Base-by-base conservation (phyloP, 129 eudicot species). In the Flaveria linearis region DNA sequence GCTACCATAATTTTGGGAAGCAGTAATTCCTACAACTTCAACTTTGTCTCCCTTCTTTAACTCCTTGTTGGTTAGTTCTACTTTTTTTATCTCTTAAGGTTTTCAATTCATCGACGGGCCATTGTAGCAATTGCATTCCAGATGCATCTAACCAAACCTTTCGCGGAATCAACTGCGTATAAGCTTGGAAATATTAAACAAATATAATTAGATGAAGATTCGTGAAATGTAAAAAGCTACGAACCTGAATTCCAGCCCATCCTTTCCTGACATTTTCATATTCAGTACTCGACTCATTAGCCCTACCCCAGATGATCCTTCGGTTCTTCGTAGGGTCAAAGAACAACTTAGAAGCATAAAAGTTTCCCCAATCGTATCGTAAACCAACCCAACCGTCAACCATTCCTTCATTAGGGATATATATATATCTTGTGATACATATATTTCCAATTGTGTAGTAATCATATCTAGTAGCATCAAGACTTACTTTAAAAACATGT, bases 281-380 rank as follows among this genome's bases (percentile, higher is more conserved):
- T 53, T 36, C 28, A 47, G 70, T 45, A 20, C 69, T 33, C 2
- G 90, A 81, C 62, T 90, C 92, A 13, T 79, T 86, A 41, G 81
- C 55, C 96, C 96, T 87, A 9, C 80, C 96, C 91, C 86, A 83
- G 20, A 87, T 53, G n/a, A 89, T 72, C 78, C 96, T 85, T 42
- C 92, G 85, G 3, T 81, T 72, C 16, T 72, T 82, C 25, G 22
- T 16, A 17, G 83, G 78, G 66, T 90, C 96, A 49, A 63, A 90
- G 53, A 90, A 90, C 0, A 87, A 83, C 63, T 85, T 90, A 2
- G 96, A 90, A 18, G 96, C 96, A 82, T 87, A 90, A 82, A 81
- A 85, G 33, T 81, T 85, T 9, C 96, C 96, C 80, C 84, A 83
- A 82, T 87, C 92, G 9, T 85, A 90, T 33, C 88, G 80, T 53